Percentiles rank a stretch among this genome's conserved stretches.
Conservation (phyloP, 148 eudicot species). For the Fallopia convolvulus region DNA sequence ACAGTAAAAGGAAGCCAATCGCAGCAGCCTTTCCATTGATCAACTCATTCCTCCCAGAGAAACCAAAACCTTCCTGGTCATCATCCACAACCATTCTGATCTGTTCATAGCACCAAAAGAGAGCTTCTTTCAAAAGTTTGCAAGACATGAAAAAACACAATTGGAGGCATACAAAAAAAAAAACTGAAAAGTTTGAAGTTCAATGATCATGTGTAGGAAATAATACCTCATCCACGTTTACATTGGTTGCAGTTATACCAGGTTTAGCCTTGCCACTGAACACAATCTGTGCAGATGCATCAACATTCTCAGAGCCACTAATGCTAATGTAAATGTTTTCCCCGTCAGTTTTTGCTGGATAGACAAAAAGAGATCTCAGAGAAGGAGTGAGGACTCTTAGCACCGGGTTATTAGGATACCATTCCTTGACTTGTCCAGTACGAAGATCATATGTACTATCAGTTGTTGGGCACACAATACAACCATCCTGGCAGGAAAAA, state of each 20-base stretch:
- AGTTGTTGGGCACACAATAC: slow-evolving; percentile 90
- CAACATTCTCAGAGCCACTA: slow-evolving; percentile 30
- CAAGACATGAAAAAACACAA: not conserved
- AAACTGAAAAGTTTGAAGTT: not conserved
- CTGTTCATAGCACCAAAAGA: slow-evolving; percentile 24
- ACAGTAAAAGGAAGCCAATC: slow-evolving; percentile 77
- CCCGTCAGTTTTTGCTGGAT: slow-evolving; percentile 69
- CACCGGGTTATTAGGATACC: slow-evolving; percentile 97
- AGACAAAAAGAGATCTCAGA: slow-evolving; percentile 58
- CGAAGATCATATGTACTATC: slow-evolving; percentile 89
- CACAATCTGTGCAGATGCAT: slow-evolving; percentile 75
- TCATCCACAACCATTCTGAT: slow-evolving; percentile 93
- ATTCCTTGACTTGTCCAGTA: slow-evolving; percentile 74
- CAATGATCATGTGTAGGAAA: not conserved
- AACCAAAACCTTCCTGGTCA: slow-evolving; percentile 66
- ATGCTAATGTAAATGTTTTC: slow-evolving; percentile 78
- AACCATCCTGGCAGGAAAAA: slow-evolving; percentile 63
- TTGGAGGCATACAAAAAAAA: not conserved
- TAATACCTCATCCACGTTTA: slow-evolving; percentile 87
- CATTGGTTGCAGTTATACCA: slow-evolving; percentile 78
- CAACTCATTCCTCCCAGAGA: slow-evolving; percentile 61
- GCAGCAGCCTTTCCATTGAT: slow-evolving; percentile 94
- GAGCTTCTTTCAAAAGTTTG: not conserved
- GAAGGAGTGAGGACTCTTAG: slow-evolving; percentile 81
- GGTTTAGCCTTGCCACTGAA: slow-evolving; percentile 95